Conservation (phyloP, 169 alveolate species). For the Eimeria sp. region DNA sequence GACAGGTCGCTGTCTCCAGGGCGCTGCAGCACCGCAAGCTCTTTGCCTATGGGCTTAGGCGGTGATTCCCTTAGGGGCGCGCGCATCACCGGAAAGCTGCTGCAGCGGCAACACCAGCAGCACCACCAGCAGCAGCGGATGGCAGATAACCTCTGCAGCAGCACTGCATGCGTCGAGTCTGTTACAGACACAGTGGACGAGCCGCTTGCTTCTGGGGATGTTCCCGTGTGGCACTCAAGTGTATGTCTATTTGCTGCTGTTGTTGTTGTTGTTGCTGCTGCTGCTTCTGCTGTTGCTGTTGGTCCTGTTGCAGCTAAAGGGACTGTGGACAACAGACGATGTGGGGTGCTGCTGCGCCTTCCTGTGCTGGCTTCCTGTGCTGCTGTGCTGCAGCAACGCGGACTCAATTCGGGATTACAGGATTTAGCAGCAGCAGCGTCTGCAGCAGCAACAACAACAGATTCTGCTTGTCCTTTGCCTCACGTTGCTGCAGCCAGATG, state of each 20-base stretch:
- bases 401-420: background rate
- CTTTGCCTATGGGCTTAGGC: constrained; percentile 25
- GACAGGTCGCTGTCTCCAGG: constrained; percentile 53
- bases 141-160: background rate
- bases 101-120: constrained; percentile 68
- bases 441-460: constrained; percentile 31
- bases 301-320: background rate
- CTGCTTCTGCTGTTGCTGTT: constrained; percentile 11
- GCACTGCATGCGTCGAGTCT: constrained; percentile 45
- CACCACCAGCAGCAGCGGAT: constrained; percentile 59
- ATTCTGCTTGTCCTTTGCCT: background rate
- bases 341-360: background rate
- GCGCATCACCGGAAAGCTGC: constrained; percentile 63
- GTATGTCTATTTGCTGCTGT: constrained; percentile 43
- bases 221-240: constrained; percentile 9
- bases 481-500: constrained; percentile 66
- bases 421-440: constrained; percentile 1
- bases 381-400: constrained; percentile 67
- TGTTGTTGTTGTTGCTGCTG: constrained; percentile 44
- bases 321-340: background rate
- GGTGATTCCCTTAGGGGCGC: constrained; percentile 11
- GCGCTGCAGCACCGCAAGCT: constrained; percentile 62
- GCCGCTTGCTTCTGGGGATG: constrained; percentile 27
- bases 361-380: background rate
- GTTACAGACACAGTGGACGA: constrained; percentile 12